These are phyloP conservation scores for Diaporthe destruens DNA, from an alignment of 2,329 filamentous ascomycete genomes.

Conservation along the genomic window DNA sequence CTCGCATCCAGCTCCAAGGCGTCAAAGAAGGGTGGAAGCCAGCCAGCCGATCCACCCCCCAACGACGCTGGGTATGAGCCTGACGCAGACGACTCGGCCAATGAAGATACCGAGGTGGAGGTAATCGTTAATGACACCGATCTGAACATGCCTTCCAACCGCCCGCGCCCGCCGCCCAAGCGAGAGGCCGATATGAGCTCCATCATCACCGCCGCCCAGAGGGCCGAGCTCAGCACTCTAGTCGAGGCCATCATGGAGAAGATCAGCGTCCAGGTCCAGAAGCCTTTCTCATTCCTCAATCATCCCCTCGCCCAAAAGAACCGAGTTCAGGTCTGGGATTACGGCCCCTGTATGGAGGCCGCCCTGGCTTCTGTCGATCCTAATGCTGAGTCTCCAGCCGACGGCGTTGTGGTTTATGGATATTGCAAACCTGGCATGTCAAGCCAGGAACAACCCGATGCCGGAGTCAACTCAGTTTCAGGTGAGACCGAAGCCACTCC, in stretches of 20 bases:
- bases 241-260: slow-evolving; percentile 49
- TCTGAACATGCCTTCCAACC: slow-evolving; percentile 29
- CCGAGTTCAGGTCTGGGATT: slow-evolving; percentile 41
- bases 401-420: slow-evolving; percentile 11
- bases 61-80: slow-evolving; percentile 24
- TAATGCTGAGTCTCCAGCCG: slow-evolving; percentile 8
- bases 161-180: slow-evolving; percentile 50
- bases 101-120: slow-evolving; percentile 33
- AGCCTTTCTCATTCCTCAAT: slow-evolving; percentile 63
- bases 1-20: slow-evolving; percentile 29
- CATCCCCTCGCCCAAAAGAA: slow-evolving; percentile 36
- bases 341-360: slow-evolving; percentile 28
- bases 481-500: slow-evolving; percentile 32
- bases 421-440: slow-evolving; percentile 31
- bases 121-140: slow-evolving; percentile 17
- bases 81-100: slow-evolving; percentile 20
- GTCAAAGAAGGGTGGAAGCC: slow-evolving; percentile 28
- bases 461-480: slow-evolving; percentile 24
- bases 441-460: slow-evolving; percentile 26
- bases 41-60: slow-evolving; percentile 4
- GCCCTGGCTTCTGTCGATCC: slow-evolving; percentile 19
- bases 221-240: slow-evolving; percentile 65
- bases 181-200: slow-evolving; percentile 65
- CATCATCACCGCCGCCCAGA: slow-evolving; percentile 62
- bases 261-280: slow-evolving; percentile 54